These are phyloP conservation scores for Plantago coronopus DNA, from an alignment of 305 asterid species.

Conservation along the genomic window DNA sequence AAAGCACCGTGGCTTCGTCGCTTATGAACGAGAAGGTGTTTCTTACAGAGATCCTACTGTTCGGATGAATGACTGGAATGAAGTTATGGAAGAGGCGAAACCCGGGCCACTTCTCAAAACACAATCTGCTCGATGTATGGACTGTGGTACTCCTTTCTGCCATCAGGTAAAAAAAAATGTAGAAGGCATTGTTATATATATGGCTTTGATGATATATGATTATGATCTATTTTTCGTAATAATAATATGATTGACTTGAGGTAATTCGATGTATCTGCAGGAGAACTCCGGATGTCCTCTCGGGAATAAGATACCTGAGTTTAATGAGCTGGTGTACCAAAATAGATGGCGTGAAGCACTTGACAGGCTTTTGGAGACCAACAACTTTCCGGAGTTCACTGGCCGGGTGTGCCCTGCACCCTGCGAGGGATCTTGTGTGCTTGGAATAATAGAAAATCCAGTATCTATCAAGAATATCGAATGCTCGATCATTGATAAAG, in stretches of 20 bases:
- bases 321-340: conserved; percentile 95
- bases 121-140: conserved; percentile 99
- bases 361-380: conserved; percentile 96
- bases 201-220: background rate
- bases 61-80: conserved; percentile 87
- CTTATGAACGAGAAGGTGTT: conserved; percentile 83
- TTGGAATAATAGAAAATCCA: conserved; percentile 95
- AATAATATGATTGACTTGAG: background rate
- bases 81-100: conserved; percentile 76
- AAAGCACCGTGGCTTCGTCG: conserved; percentile 85
- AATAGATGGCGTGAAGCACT: conserved; percentile 99
- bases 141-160: conserved; percentile 98
- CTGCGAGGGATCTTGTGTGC: conserved; percentile 99
- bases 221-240: background rate
- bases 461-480: conserved; percentile 92
- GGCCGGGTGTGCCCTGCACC: conserved; percentile 99
- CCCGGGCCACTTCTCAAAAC: conserved; percentile 89
- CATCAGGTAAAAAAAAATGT: conserved; percentile 64
- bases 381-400: conserved; percentile 97
- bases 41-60: conserved; percentile 77
- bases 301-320: conserved; percentile 98
- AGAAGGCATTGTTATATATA: background rate
- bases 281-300: conserved; percentile 99
- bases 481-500: conserved; percentile 94
- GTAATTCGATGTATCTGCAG: conserved; percentile 32